These are phyloP conservation scores for Coccomyxa sp. DNA, from an alignment of 139 green algal genomes.

Conservation along the genomic window DNA sequence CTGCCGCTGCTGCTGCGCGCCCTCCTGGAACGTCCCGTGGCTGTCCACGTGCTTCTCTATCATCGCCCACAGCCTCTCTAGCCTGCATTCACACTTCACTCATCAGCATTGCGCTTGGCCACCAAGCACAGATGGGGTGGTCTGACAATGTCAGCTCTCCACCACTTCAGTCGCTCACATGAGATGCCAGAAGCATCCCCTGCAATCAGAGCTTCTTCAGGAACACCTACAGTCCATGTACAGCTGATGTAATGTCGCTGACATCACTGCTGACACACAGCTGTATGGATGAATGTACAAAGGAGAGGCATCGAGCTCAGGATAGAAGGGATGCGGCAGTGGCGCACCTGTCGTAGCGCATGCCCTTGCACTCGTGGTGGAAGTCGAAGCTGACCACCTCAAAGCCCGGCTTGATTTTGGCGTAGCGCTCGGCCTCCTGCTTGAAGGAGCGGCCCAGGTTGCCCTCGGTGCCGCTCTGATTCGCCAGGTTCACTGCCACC, in stretches of 20 bases:
- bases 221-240: too few relatives aligned
- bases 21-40: constrained; percentile 22
- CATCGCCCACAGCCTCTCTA: constrained; percentile 64
- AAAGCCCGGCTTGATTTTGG: constrained; percentile 14
- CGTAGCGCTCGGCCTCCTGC: constrained; percentile 18
- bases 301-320: neutral
- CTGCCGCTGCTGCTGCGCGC: constrained; percentile 26
- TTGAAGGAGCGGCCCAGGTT: constrained; percentile 59
- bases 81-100: constrained; percentile 15
- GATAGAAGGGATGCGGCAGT: neutral
- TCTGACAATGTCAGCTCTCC: neutral
- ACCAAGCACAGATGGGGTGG: neutral
- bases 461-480: constrained; percentile 77
- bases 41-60: constrained; percentile 21
- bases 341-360: constrained; percentile 51
- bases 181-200: neutral
- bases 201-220: neutral
- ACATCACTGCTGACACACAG: too few relatives aligned
- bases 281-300: too few relatives aligned
- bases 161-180: neutral
- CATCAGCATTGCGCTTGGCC: neutral
- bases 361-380: constrained; percentile 81
- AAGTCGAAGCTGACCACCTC: constrained; percentile 82
- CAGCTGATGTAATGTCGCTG: too few relatives aligned
- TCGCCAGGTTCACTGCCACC: constrained; percentile 73